Evolutionary conservation across 352 stramenopile species (phyloP).

Genomic region (Globisporangium sylvaticum): DNA sequence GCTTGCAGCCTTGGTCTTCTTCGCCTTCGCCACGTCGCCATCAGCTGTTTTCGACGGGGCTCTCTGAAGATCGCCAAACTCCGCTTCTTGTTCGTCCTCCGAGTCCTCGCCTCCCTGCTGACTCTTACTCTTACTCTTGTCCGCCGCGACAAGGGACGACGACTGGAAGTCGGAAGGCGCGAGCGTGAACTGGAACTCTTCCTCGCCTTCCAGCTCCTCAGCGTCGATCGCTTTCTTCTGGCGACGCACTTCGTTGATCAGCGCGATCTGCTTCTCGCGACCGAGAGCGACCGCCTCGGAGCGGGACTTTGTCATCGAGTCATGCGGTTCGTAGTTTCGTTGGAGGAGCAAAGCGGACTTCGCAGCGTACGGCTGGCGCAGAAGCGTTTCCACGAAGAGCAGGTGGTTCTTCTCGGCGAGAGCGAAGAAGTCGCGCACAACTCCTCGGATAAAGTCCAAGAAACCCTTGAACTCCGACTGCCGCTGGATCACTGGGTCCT

Average conservation of each 20-base stretch:
- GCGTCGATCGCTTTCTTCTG: conserved; percentile 70
- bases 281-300: conserved; percentile 60
- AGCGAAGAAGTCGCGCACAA: conserved; percentile 77
- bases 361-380: conserved; percentile 67
- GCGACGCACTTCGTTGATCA: conserved; percentile 59
- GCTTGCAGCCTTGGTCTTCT: conserved; percentile 23
- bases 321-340: conserved; percentile 66
- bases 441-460: conserved; percentile 72
- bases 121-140: background rate
- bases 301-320: conserved; percentile 57
- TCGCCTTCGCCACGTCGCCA: background rate
- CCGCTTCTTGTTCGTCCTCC: conserved; percentile 21
- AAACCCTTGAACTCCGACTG: conserved; percentile 63
- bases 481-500: conserved; percentile 62
- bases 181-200: conserved; percentile 77
- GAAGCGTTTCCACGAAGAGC: conserved; percentile 69
- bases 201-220: conserved; percentile 75
- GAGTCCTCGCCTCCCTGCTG: background rate
- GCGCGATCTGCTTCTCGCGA: conserved; percentile 46
- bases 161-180: conserved; percentile 54
- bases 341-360: conserved; percentile 73
- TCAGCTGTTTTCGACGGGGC: background rate
- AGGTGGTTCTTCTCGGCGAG: conserved; percentile 77
- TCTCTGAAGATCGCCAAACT: conserved; percentile 13
- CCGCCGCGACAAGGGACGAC: conserved; percentile 33